phyloP scores from a whole-genome alignment of 768 basidiomycete species.

The Suillus lakei region DNA sequence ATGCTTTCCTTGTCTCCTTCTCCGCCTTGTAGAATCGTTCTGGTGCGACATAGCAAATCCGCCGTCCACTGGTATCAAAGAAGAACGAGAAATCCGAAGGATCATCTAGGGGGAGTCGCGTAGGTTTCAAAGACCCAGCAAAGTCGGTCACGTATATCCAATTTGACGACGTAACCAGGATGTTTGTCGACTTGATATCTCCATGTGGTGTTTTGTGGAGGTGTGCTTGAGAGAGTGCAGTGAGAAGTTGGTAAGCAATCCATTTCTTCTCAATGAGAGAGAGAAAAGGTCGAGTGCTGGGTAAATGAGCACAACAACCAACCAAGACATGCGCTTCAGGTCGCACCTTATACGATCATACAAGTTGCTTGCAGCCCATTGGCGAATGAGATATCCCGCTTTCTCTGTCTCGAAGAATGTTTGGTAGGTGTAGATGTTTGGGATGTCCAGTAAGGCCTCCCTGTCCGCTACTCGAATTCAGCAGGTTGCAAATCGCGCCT shows the following conservation, averaged over 20 bases:
- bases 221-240: slow-evolving; percentile 81
- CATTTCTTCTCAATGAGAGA: slow-evolving; percentile 94
- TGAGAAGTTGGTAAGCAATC: slow-evolving; percentile 94
- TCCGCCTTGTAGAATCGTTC: slow-evolving; percentile 91
- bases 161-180: slow-evolving; percentile 95
- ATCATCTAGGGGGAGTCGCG: slow-evolving; percentile 92
- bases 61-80: slow-evolving; percentile 92
- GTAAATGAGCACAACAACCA: slow-evolving; percentile 5
- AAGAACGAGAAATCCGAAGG: slow-evolving; percentile 98
- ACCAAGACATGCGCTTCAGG: neutral
- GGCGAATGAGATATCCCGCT: slow-evolving; percentile 92
- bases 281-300: slow-evolving; percentile 94
- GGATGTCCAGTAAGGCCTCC: slow-evolving; percentile 81
- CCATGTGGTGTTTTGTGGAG: slow-evolving; percentile 93
- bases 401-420: slow-evolving; percentile 93
- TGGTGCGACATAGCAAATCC: slow-evolving; percentile 96
- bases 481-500: slow-evolving; percentile 2
- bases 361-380: slow-evolving; percentile 92
- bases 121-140: slow-evolving; percentile 90
- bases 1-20: slow-evolving; percentile 70
- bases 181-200: slow-evolving; percentile 97
- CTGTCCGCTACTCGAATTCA: slow-evolving; percentile 66
- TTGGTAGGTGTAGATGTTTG: slow-evolving; percentile 90
- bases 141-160: slow-evolving; percentile 97
- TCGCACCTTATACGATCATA: slow-evolving; percentile 96